phyloP scores from a whole-genome alignment of 164 flowering plant species.

The Vitis riparia region DNA sequence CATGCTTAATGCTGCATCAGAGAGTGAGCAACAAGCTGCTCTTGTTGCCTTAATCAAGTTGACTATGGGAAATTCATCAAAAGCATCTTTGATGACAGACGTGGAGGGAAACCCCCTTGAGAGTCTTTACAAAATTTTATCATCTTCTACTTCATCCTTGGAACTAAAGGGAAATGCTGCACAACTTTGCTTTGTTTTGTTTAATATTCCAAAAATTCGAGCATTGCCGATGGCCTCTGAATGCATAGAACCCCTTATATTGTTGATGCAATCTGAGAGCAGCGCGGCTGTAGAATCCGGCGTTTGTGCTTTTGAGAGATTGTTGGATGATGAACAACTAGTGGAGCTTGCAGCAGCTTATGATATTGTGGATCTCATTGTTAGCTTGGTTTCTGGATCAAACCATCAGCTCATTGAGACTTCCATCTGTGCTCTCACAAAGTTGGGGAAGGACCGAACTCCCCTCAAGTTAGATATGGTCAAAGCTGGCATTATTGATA shows the following conservation, averaged over 20 bases:
- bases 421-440: constrained; percentile 64
- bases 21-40: constrained; percentile 53
- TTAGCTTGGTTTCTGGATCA: constrained; percentile 60
- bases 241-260: constrained; percentile 65
- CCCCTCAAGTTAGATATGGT: constrained; percentile 77
- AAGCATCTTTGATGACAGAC: constrained; percentile 45
- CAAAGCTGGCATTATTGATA: constrained; percentile 67
- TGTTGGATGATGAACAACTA: constrained; percentile 74
- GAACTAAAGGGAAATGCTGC: constrained; percentile 74
- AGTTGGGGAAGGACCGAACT: constrained; percentile 79
- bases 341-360: constrained; percentile 58
- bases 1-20: constrained; percentile 44
- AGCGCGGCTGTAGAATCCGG: constrained; percentile 54
- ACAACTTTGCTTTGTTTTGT: constrained; percentile 58
- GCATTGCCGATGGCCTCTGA: constrained; percentile 54
- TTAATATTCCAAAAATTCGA: constrained; percentile 52
- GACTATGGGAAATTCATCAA: constrained; percentile 51
- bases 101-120: constrained; percentile 66
- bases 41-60: constrained; percentile 64
- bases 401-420: constrained; percentile 64
- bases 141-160: constrained; percentile 52
- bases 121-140: constrained; percentile 44
- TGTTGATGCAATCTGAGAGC: constrained; percentile 57
- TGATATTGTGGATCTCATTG: constrained; percentile 68
- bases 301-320: constrained; percentile 72